These are phyloP conservation scores for Anisodus acutangulus DNA, from an alignment of 257 asterid genomes.

Conservation along the genomic window DNA sequence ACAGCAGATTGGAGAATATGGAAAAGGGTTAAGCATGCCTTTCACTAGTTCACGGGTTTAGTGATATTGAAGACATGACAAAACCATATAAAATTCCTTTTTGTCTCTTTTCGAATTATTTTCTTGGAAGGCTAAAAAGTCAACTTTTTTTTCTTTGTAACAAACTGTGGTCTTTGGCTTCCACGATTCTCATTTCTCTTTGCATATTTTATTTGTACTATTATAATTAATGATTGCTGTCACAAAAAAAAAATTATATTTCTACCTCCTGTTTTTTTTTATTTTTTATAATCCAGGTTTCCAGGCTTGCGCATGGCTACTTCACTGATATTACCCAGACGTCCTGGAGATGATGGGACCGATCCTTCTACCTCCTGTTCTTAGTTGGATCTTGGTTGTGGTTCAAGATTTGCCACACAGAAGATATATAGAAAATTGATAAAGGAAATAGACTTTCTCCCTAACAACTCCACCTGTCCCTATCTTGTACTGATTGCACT, in stretches of 20 bases:
- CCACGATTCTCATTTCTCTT: neutral
- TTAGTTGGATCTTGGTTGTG: neutral
- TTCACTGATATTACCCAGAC: too few species aligned
- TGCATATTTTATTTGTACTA: neutral
- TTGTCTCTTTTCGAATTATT: neutral
- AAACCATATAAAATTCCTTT: slow-evolving; percentile 11
- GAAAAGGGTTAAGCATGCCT: neutral
- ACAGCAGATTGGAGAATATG: neutral
- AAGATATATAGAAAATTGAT: neutral
- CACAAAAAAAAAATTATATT: neutral
- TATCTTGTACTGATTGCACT: too few species aligned
- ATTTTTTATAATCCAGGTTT: too few species aligned
- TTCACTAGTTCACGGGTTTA: slow-evolving; percentile 9
- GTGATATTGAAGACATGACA: neutral
- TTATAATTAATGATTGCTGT: neutral
- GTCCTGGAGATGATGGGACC: too few species aligned
- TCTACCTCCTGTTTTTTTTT: too few species aligned
- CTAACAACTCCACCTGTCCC: neutral
- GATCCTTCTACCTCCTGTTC: too few species aligned
- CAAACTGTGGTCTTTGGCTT: neutral
- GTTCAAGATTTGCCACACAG: neutral
- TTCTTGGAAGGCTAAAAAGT: slow-evolving; percentile 9
- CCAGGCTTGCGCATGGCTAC: too few species aligned
- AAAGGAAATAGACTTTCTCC: neutral
- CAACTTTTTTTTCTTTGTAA: neutral